Evolutionary conservation across 2,329 filamentous ascomycete genomes (phyloP).

Genomic region (Metarhizium humberi): DNA sequence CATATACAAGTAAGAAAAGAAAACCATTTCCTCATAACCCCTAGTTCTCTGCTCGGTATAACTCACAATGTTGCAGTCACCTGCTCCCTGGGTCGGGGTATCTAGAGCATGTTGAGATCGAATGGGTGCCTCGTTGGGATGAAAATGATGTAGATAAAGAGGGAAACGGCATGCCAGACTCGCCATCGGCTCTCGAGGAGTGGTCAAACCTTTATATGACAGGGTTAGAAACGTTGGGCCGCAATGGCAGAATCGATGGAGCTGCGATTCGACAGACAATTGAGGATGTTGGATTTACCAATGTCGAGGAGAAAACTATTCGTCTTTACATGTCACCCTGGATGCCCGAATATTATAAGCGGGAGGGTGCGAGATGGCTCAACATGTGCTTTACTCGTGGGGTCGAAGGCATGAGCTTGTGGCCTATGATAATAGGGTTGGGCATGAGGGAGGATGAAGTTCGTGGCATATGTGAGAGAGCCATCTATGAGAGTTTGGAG

Average conservation of each 20-base stretch:
- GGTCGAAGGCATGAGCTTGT: slow-evolving; percentile 63
- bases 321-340: slow-evolving; percentile 67
- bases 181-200: slow-evolving; percentile 46
- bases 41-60: neutral
- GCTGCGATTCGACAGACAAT: slow-evolving; percentile 48
- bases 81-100: slow-evolving; percentile 65
- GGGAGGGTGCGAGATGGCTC: slow-evolving; percentile 72
- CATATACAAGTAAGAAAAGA: slow-evolving; percentile 46
- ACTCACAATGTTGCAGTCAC: slow-evolving; percentile 40
- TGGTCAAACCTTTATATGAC: slow-evolving; percentile 64
- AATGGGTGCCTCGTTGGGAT: slow-evolving; percentile 63
- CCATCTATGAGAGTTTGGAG: slow-evolving; percentile 52
- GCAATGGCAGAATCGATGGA: slow-evolving; percentile 52
- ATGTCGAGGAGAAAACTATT: slow-evolving; percentile 63
- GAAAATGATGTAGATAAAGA: slow-evolving; percentile 19
- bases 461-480: slow-evolving; percentile 48
- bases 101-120: slow-evolving; percentile 85
- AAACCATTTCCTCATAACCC: neutral
- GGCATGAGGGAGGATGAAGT: slow-evolving; percentile 50
- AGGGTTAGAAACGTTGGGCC: slow-evolving; percentile 56
- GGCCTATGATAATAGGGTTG: slow-evolving; percentile 51
- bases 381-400: slow-evolving; percentile 68
- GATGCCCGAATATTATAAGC: slow-evolving; percentile 53
- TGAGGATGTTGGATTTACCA: slow-evolving; percentile 64
- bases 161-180: slow-evolving; percentile 46